Conservation (phyloP, 106 monocot genomes). For the Apostasia ramifera region DNA sequence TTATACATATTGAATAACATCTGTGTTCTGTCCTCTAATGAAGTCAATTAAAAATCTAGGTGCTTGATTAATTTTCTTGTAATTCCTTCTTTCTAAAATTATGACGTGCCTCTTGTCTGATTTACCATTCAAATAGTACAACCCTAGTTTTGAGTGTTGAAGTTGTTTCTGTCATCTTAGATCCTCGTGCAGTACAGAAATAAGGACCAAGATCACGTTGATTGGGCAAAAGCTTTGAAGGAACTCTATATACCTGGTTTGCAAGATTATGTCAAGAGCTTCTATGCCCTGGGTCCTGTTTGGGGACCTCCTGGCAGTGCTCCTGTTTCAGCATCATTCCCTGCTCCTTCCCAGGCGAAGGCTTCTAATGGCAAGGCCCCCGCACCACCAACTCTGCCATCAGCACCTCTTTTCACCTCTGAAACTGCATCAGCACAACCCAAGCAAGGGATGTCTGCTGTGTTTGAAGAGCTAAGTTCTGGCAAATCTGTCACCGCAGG, state of each 20-base stretch:
- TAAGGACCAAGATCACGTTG: conserved; percentile 76
- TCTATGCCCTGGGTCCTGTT: conserved; percentile 83
- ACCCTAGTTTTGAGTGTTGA: not conserved
- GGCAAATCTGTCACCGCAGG: conserved; percentile 60
- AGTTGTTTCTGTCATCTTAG: conserved; percentile 17
- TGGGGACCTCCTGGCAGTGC: conserved; percentile 51
- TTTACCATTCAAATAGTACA: not conserved
- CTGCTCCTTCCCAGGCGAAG: conserved; percentile 19
- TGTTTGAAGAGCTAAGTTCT: conserved; percentile 76
- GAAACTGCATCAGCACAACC: conserved; percentile 36
- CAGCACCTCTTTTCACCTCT: conserved; percentile 36
- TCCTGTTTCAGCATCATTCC: conserved; percentile 11
- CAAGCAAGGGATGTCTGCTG: conserved; percentile 78
- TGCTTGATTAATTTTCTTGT: not conserved
- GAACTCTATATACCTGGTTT: conserved; percentile 83
- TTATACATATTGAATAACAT: too few species aligned
- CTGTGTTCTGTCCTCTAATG: too few species aligned
- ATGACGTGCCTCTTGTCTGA: too few species aligned
- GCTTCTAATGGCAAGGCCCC: conserved; percentile 16
- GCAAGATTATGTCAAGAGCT: conserved; percentile 78
- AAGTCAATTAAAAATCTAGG: not conserved
- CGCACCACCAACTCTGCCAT: conserved; percentile 40
- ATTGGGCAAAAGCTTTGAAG: conserved; percentile 95
- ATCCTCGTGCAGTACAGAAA: conserved; percentile 88
- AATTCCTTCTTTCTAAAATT: not conserved